Conservation (phyloP, 108 stramenopile species). For the Skeletonema tropicum region DNA sequence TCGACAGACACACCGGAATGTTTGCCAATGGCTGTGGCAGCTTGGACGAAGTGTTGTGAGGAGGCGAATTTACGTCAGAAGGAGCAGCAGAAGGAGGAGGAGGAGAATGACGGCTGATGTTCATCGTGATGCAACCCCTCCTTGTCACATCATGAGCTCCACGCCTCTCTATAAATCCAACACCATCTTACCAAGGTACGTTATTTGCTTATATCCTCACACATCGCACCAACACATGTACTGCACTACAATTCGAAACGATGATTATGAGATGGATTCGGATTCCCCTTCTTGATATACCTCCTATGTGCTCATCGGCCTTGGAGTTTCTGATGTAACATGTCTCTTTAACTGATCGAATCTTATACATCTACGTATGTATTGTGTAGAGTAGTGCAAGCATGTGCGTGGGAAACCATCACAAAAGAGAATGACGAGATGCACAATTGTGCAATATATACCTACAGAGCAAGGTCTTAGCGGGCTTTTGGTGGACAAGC, state of each 20-base stretch:
- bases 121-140: too few relatives aligned
- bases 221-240: not conserved
- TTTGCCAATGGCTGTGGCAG: slow-evolving; percentile 34
- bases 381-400: slow-evolving; percentile 7
- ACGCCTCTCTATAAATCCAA: not conserved
- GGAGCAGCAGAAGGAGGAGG: not conserved
- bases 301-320: slow-evolving; percentile 50
- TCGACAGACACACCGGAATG: slow-evolving; percentile 16
- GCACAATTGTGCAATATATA: slow-evolving; percentile 30
- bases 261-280: slow-evolving; percentile 57
- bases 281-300: slow-evolving; percentile 60
- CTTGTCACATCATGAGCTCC: not conserved
- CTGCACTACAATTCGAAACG: slow-evolving; percentile 28
- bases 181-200: not conserved
- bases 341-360: slow-evolving; percentile 45
- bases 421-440: slow-evolving; percentile 46
- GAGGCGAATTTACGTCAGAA: slow-evolving; percentile 34
- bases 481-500: slow-evolving; percentile 3
- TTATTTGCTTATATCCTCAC: not conserved
- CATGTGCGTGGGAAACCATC: not conserved
- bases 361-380: not conserved
- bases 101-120: too few relatives aligned
- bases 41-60: slow-evolving; percentile 52
- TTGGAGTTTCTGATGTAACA: slow-evolving; percentile 50
- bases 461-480: slow-evolving; percentile 31